Evolutionary conservation across 2,329 filamentous ascomycete genomes (phyloP).

Genomic region (Penicillium concentricum): DNA sequence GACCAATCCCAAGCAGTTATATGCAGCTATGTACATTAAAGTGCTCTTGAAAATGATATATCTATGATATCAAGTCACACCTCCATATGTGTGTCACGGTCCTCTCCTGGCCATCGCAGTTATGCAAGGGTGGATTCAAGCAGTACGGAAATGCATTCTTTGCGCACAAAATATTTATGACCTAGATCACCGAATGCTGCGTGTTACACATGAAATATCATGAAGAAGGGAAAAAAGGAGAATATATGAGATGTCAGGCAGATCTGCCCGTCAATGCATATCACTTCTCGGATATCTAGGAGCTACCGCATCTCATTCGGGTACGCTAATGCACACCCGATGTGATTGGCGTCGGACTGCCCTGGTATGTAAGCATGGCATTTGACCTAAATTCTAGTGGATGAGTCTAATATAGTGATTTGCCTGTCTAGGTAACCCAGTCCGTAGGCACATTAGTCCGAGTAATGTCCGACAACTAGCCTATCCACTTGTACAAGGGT

Average conservation of each 20-base stretch:
- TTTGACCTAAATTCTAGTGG: background rate
- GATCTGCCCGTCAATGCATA: background rate
- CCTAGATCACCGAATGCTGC: background rate
- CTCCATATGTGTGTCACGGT: background rate
- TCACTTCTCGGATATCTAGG: background rate
- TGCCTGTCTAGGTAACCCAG: background rate
- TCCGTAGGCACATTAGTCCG: no score
- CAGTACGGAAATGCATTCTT: no score
- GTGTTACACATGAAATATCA: background rate
- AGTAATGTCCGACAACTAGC: background rate
- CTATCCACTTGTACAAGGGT: no score
- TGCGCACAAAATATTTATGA: background rate
- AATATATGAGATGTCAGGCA: background rate
- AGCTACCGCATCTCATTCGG: background rate
- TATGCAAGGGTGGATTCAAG: background rate
- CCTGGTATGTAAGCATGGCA: background rate
- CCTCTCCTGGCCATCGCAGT: background rate
- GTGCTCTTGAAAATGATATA: no score
- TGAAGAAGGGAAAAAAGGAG: no score
- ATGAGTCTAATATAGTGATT: background rate
- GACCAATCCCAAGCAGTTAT: background rate
- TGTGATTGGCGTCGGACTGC: background rate
- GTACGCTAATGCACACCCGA: background rate
- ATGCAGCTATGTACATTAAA: background rate
- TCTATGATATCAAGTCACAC: background rate